Evolutionary conservation across 2,329 filamentous ascomycete species (phyloP).

Genomic region (Remersonia thermophila): DNA sequence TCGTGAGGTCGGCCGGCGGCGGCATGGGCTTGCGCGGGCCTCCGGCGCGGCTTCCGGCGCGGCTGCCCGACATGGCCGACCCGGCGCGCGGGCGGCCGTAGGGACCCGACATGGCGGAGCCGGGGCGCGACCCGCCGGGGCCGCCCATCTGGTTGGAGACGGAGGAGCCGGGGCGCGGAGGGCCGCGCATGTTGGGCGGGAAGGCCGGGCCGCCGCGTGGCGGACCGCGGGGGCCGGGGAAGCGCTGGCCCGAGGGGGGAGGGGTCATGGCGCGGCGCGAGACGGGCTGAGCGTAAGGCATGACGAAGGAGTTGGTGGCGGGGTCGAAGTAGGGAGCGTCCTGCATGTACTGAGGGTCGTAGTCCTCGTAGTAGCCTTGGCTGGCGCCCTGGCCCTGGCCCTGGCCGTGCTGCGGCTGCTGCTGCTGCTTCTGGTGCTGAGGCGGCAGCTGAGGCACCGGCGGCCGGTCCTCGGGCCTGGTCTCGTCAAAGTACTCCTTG

Average conservation of each 20-base stretch:
- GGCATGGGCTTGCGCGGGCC: conserved; percentile 40
- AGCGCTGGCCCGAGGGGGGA: conserved; percentile 50
- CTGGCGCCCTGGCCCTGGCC: conserved; percentile 9
- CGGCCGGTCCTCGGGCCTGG: conserved; percentile 36
- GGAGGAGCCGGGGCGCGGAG: conserved; percentile 24
- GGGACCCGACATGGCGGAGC: conserved; percentile 44
- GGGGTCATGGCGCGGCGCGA: conserved; percentile 91
- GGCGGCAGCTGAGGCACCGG: conserved; percentile 16
- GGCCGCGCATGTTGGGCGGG: conserved; percentile 30
- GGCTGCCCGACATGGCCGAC: conserved; percentile 37
- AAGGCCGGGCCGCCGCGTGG: conserved; percentile 33
- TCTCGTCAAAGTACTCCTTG: conserved; percentile 97
- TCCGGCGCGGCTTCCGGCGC: conserved; percentile 29
- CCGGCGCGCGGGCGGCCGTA: conserved; percentile 35
- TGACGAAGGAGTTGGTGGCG: conserved; percentile 57
- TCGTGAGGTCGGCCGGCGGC: conserved; percentile 60
- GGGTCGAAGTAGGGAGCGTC: conserved; percentile 58
- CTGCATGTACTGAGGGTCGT: conserved; percentile 56
- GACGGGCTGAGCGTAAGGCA: conserved; percentile 75
- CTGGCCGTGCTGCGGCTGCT: conserved; percentile 6
- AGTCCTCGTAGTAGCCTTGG: conserved; percentile 55
- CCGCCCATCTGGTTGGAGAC: conserved; percentile 17
- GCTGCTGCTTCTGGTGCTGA: conserved; percentile 14
- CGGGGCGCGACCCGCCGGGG: conserved; percentile 34
- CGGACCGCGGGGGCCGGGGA: conserved; percentile 28